Base-by-base conservation (phyloP, 2,329 filamentous ascomycete genomes). In the Colletotrichum sp. region DNA sequence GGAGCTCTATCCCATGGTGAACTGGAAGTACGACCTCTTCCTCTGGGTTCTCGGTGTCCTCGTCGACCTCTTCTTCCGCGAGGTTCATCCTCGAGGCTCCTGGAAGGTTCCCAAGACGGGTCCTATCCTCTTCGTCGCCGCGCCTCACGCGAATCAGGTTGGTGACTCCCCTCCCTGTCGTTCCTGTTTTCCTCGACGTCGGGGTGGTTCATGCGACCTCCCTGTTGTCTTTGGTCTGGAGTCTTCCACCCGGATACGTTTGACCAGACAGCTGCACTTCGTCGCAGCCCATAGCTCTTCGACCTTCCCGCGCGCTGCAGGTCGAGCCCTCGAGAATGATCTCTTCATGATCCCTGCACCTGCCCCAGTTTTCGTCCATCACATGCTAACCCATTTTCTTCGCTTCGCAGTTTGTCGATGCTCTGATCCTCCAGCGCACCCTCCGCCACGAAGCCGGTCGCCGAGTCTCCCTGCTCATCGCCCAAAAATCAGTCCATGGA, bases 61-160 rank as follows among this genome's bases (percentile, higher is more conserved):
- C 68, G 93, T 98, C 79, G 97, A 99, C 85, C 92, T 98, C 79
- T 99, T 99, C 91, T 99, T 99, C 89, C 94, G 97, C 80, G 97
- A 99, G 86, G 95, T 99, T 18, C 96, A 99, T 83, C 97, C 97
- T 14, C 92, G 97, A 78, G 96, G 96, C 79, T 95, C 96, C 78
- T 99, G 97, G 96, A 96, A 96, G 85, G 95, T 99, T 60, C 97
- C 97, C 60, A 93, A 94, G 81, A 91, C 92, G 78, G 97, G 96
- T 0, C 96, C 97, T 2, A 92, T 99, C 78, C 95, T 99, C 75
- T 97, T 99, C 82, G 97, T 99, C 79, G 97, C 96, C 60, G 97
- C 96, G 71, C 97, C 97, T 79, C 97, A 99, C 89, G 96, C 96
- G 76, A 99, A 99, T 84, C 95, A 97, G 91, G 94, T 95, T 55